Base-by-base conservation (phyloP, 1,139 yeast species). In the Eremothecium gossypii region DNA sequence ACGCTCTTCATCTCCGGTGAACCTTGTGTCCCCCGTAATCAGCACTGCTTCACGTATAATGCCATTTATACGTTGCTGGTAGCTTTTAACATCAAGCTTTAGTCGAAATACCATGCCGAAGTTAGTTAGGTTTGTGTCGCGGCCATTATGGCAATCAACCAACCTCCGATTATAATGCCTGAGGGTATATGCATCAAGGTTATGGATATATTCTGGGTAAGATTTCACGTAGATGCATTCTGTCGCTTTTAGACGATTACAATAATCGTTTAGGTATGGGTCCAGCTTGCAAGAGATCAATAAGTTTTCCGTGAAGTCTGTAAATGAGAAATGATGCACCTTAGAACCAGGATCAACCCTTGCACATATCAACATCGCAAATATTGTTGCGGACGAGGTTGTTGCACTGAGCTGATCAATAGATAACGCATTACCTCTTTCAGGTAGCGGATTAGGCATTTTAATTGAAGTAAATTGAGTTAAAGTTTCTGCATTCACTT, bases 101-200 rank as follows among this genome's bases (percentile, higher is more conserved):
- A 59, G 32, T 33, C 48, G 44, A 42, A 59, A 55, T 7, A 58
- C 44, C 7, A 59, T 55, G 17, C 61, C 60, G 13, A 42, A 43
- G 31, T 51, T 49, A 5, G 57, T 47, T 28, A 51, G 32, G 38
- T 55, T 55, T 14, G 44, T 42, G 28, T 48, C 51, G 14, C 45
- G 45, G n/a, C 44, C 47, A 33, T 42, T 45, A 12, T 37, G 38
- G 29, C 49, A 44, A 5, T 48, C 50, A 8, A n/a, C 28, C 12
- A 40, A 35, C 2, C 26, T 3, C 29, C 37, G 3, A n/a, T 14
- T 23, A 14, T 34, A 34, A 29, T 34, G 11, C 11, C 8, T 34
- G n/a, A 34, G 29, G 13, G 37, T 34, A 10, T 23, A 34, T 14
- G 11, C n/a, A 34, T 34, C 37, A 14, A 34, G 5, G 4, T 5